Base-by-base conservation (phyloP, 2,329 filamentous ascomycete genomes). In the Peltaster fructicola region DNA sequence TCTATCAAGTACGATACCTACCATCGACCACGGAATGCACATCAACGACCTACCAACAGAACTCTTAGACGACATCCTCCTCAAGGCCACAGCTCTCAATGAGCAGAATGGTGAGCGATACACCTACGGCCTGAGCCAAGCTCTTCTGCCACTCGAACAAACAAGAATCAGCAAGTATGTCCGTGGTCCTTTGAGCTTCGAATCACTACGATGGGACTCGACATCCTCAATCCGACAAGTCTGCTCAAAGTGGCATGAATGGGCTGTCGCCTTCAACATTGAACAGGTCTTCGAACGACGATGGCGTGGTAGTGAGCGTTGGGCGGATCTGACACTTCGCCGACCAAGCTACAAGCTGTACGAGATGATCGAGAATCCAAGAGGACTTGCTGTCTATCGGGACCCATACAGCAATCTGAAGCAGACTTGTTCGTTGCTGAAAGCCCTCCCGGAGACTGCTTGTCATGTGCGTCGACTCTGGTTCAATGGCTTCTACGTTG, bases 401-500 rank as follows among this genome's bases (percentile, higher is more conserved):
- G 57, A 65, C 40, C 61, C 61, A 1, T 63, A 58, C 41, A 47
- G 50, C 25, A 57, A 56, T 1, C 48, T 66, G 25, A 54, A 52
- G 41, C 47, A 54, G 17, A 63, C 60, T 4, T 51, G 55, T 11
- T 42, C 45, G 16, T 53, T 63, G 13, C 57, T 65, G 38, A 42
- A 46, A 17, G 36, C 50, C 18, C 54, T 52, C 24, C 56, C 60
- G 2, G 41, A 50, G 15, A 46, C 63, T 7, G 59, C 59, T 3
- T 45, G 48, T 12, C 53, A 61, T 36, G 59, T 65, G 27, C 56
- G 53, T 27, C 56, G 60, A 22, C 50, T 65, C 37, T 65, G 60
- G 59, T 63, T 65, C 41, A 57, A 64, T 29, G 61, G 61, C 24
- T 63, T 64, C 41, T 57, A 64, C 43, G 54, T 53, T 5, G 50